phyloP scores from a whole-genome alignment of 2,329 filamentous ascomycete genomes.

The Colletotrichum tabaci region DNA sequence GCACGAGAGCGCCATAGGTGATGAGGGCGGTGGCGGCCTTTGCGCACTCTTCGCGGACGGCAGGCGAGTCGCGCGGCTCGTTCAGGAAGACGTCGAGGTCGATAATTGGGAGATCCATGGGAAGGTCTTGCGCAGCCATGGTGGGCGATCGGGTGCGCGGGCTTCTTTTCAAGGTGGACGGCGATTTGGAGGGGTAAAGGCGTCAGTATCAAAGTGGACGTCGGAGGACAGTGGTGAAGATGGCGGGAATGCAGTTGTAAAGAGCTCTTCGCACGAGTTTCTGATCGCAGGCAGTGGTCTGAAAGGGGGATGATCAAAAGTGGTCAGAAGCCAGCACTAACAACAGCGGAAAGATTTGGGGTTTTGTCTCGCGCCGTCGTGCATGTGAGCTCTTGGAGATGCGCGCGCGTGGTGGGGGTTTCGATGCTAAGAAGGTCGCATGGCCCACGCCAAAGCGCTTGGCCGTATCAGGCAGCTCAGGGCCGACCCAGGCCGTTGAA shows the following conservation, averaged over 20 bases:
- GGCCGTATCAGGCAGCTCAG: constrained; percentile 35
- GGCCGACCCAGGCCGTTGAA: constrained; percentile 26
- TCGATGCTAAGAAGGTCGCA: constrained; percentile 8
- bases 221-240: background rate
- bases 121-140: constrained; percentile 48
- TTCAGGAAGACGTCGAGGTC: constrained; percentile 71
- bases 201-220: background rate
- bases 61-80: constrained; percentile 58
- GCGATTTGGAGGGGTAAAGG: background rate
- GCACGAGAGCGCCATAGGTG: constrained; percentile 71
- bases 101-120: constrained; percentile 73
- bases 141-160: background rate
- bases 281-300: background rate
- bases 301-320: background rate
- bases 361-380: constrained; percentile 12
- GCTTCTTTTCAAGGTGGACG: background rate
- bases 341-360: constrained; percentile 1
- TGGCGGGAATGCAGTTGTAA: background rate
- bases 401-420: constrained; percentile 29
- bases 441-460: constrained; percentile 32
- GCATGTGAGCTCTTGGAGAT: constrained; percentile 37
- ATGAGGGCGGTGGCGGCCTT: constrained; percentile 71
- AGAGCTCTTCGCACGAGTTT: background rate
- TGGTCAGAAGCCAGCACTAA: background rate
- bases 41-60: constrained; percentile 65